Evolutionary conservation across 495 filamentous ascomycete genomes (phyloP), one percentile per base, ranked within the genome.

Genomic region (Hypomontagnella submonticulosa): DNA sequence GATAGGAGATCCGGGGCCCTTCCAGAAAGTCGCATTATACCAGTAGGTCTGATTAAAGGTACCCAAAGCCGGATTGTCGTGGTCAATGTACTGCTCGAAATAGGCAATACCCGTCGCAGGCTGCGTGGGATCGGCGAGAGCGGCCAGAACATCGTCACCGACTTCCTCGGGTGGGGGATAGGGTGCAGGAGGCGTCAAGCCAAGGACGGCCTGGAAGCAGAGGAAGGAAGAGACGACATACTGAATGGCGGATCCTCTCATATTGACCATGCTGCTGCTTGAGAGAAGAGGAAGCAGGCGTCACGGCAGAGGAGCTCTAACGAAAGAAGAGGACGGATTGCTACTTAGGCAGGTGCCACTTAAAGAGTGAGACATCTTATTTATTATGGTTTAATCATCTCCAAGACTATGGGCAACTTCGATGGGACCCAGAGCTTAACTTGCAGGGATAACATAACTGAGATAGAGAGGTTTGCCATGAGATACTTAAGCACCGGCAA

Each of bases 11-110:
- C 83, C 85, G 30, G 80, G 77, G 5, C 84, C 84, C 12, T 69
- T 70, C 81, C 81, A 87, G 63, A 67, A 80, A 56, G 78, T 70
- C 0, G 76, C 70, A 62, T 77, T 82, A 63, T 75, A 86, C 77
- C 80, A 85, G 65, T 80, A 86, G 5, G 79, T 79, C 71, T 86
- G 82, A 16, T 79, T 71, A 63, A 87, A 87, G 1, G 83, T 85
- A n/a, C 84, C 84, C 16, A 81, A 72, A 10, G 71, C 72, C n/a
- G 82, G 82, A 23, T 82, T 74, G 6, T 69, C 65, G 61, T 87
- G 83, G 59, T 87, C 83, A n/a, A 85, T 73, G 12, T 84, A 69
- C 62, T 87, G 84, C 42, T 81, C 70, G 44, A 85, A 86, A 40
- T 46, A 69, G 12, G 60, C 32, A 15, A 57, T 47, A 10, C 66